Conservation (phyloP, 371 early-diverging fungal genomes). For the Umbelopsis sp. region DNA sequence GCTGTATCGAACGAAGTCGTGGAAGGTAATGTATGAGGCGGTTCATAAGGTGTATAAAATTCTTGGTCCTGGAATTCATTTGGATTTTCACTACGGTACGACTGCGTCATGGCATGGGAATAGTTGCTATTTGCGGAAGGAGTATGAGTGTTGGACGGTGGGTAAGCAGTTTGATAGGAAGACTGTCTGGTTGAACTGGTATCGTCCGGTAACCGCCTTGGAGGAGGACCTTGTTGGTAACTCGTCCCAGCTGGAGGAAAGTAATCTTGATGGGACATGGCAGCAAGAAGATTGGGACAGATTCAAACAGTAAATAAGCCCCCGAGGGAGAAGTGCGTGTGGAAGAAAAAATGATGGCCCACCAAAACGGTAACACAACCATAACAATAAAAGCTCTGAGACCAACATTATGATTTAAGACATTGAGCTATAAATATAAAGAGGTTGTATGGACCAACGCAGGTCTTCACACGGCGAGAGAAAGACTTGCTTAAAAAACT, state of each 20-base stretch:
- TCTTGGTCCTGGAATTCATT: background rate
- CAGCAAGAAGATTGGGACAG: too few species aligned
- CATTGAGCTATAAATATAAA: too few species aligned
- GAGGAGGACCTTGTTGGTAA: background rate
- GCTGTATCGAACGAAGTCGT: background rate
- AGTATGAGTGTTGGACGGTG: background rate
- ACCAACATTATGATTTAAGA: too few species aligned
- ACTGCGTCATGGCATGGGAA: background rate
- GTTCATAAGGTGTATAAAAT: background rate
- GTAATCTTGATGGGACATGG: conserved; percentile 10
- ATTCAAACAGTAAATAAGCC: too few species aligned
- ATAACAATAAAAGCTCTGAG: too few species aligned
- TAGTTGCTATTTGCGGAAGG: background rate
- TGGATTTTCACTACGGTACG: background rate
- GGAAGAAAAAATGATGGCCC: too few species aligned
- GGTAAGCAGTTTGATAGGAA: background rate
- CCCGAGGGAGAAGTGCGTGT: too few species aligned
- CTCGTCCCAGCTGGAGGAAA: background rate
- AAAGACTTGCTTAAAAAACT: too few species aligned
- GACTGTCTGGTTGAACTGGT: background rate
- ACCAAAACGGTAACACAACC: too few species aligned
- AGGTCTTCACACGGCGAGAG: too few species aligned
- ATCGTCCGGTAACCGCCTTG: background rate
- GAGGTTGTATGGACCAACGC: too few species aligned
- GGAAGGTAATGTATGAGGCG: background rate